Evolutionary conservation across 2,329 filamentous ascomycete genomes (phyloP).

Genomic region (Fusarium phyllophilum): DNA sequence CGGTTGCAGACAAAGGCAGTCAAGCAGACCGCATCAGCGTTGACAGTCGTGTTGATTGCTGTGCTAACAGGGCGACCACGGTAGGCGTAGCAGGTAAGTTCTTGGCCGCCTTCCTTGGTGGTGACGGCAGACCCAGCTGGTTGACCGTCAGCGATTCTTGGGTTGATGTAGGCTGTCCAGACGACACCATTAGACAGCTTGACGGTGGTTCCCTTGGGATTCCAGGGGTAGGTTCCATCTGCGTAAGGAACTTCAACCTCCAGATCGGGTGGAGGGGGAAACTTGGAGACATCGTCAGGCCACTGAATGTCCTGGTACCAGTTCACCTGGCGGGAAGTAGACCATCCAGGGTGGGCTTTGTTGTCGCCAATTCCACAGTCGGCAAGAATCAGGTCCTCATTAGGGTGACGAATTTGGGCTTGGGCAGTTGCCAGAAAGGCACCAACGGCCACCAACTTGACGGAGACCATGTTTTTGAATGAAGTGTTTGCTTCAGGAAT

Average conservation of each 20-base stretch:
- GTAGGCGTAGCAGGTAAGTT: conserved; percentile 55
- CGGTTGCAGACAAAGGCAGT: conserved; percentile 56
- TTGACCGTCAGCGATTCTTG: conserved; percentile 53
- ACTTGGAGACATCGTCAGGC: conserved; percentile 48
- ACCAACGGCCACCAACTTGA: conserved; percentile 41
- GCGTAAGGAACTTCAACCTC: conserved; percentile 53
- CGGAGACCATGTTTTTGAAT: conserved; percentile 36
- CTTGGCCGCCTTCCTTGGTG: conserved; percentile 52
- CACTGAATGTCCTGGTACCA: conserved; percentile 54
- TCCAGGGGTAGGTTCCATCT: conserved; percentile 54
- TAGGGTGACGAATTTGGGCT: conserved; percentile 43
- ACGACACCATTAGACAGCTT: conserved; percentile 52
- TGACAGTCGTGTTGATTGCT: conserved; percentile 53
- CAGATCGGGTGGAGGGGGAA: conserved; percentile 52
- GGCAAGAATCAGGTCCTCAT: conserved; percentile 54
- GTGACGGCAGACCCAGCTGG: conserved; percentile 54
- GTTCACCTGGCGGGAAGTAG: conserved; percentile 57
- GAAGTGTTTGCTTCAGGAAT: not conserved
- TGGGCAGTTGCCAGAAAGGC: conserved; percentile 34
- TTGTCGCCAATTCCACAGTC: conserved; percentile 57
- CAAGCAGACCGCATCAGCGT: conserved; percentile 51
- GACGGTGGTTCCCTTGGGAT: conserved; percentile 50
- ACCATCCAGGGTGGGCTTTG: conserved; percentile 52
- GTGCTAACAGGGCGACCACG: conserved; percentile 53
- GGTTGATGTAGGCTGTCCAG: conserved; percentile 56